Conservation (phyloP, 2,329 filamentous ascomycete species). For the Thielaviopsis punctulata region DNA sequence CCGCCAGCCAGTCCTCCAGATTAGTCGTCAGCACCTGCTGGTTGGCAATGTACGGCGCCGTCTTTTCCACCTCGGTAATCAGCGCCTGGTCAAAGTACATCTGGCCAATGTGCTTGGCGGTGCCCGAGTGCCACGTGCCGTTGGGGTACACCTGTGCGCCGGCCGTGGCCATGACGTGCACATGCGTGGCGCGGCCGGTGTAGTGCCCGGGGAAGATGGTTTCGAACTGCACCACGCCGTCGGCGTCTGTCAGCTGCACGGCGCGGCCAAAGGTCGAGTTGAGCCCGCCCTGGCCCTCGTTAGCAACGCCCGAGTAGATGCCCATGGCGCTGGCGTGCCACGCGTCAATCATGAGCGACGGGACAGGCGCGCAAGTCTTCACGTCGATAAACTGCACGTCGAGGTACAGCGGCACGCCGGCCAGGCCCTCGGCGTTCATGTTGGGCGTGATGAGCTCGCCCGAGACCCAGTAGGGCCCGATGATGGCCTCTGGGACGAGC, state of each 20-base stretch:
- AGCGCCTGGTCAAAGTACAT: conserved; percentile 41
- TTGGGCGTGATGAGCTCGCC: conserved; percentile 9
- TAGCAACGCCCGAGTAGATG: conserved; percentile 25
- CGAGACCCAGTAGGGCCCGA: neutral
- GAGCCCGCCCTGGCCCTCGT: conserved; percentile 17
- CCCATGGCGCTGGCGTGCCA: conserved; percentile 23
- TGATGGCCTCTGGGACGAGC: neutral
- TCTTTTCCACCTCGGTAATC: conserved; percentile 28
- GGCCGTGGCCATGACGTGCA: conserved; percentile 28
- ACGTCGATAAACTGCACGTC: conserved; percentile 18
- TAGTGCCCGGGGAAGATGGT: conserved; percentile 29
- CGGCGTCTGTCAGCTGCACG: conserved; percentile 22
- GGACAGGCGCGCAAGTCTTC: conserved; percentile 12
- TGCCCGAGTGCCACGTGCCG: neutral
- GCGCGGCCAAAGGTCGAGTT: conserved; percentile 19
- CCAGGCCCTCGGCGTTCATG: conserved; percentile 14
- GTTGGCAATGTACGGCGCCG: conserved; percentile 27
- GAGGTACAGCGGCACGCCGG: conserved; percentile 29
- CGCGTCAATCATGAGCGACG: conserved; percentile 13
- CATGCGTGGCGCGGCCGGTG: conserved; percentile 27
- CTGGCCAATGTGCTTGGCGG: conserved; percentile 27
- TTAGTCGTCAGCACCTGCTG: conserved; percentile 28
- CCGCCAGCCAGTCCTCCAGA: conserved; percentile 29
- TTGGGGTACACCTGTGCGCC: neutral
- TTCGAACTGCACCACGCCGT: conserved; percentile 27